Evolutionary conservation across 306 rosid species (phyloP), one percentile per base, ranked within the genome.

Genomic region (Sesbania bispinosa): DNA sequence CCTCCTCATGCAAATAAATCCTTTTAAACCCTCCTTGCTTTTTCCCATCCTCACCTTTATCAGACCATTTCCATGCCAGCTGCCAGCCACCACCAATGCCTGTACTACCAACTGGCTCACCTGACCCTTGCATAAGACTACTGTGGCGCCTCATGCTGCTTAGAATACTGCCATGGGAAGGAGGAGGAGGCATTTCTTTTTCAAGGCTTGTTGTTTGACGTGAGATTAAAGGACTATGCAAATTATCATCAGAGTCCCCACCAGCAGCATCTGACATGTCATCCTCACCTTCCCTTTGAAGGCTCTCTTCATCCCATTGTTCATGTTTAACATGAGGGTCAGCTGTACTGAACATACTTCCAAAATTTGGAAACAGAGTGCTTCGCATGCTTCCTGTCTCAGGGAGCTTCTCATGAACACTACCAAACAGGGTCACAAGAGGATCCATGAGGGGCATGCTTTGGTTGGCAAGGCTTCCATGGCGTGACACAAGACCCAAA

Each of bases 11-110:
- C 78, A 92, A 73, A 80, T 92, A 92, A 69, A 92, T 84, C 82
- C 97, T 88, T 66, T 92, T 77, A 76, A 92, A 92, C 60, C 82
- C 97, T 54, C 90, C 93, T 80, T 85, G 69, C 69, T 77, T 85
- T 45, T 80, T 77, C 14, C 96, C 93, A 51, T 84, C 92, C 69
- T 77, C 89, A 7, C 84, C 89, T 82, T 69, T 89, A 48, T 89
- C 97, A 55, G 92, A 78, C 97, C 97, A 92, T 83, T 92, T 84
- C 97, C 97, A 92, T 48, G 97, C 97, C 79, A 92, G 82, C 74
- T 92, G 97, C 97, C 97, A 92, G 33, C 97, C 97, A 47, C 97
- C 97, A 61, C 97, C 96, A 59, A 92, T 89, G 64, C 97, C 97
- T 16, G 97, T 85, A 74, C 88, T 81, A 52, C 84, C 87, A 47